Conservation (phyloP, 208 protist genomes). For the Trypanosomatidae sp. region DNA sequence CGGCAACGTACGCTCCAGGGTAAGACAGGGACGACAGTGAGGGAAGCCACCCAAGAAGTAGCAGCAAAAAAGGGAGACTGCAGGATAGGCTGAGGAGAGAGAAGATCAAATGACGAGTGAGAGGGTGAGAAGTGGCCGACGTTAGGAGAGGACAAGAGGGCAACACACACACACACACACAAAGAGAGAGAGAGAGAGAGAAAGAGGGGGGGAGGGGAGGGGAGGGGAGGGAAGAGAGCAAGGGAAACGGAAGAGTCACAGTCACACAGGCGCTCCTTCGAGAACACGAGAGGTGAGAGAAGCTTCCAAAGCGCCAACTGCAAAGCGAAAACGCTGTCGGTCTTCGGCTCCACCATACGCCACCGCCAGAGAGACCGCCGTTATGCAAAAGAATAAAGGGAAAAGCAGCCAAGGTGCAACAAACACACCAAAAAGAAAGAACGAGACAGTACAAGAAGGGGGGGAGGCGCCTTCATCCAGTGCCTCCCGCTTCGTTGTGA, state of each 20-base stretch:
- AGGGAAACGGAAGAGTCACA: neutral
- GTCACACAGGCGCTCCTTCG: neutral
- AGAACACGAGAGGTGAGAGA: too few species aligned
- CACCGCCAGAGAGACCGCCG: too few species aligned
- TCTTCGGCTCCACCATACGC: too few species aligned
- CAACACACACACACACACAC: constrained; percentile 1
- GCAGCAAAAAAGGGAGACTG: neutral
- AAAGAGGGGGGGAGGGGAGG: neutral
- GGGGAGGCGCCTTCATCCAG: too few species aligned
- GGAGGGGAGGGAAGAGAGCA: neutral
- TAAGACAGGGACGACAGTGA: neutral
- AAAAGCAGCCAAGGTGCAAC: too few species aligned
- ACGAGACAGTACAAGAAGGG: too few species aligned
- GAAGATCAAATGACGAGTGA: neutral
- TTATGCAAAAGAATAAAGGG: too few species aligned
- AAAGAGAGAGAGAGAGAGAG: neutral
- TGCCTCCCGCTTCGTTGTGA: too few species aligned
- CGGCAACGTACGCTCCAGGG: neutral
- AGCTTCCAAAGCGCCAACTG: too few species aligned
- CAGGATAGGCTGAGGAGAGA: neutral
- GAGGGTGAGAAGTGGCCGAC: neutral
- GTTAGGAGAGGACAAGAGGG: neutral
- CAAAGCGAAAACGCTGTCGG: too few species aligned
- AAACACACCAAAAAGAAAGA: too few species aligned
- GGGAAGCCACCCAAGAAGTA: neutral